Base-by-base conservation (phyloP, 805 yeast genomes). In the Candida piceae region DNA sequence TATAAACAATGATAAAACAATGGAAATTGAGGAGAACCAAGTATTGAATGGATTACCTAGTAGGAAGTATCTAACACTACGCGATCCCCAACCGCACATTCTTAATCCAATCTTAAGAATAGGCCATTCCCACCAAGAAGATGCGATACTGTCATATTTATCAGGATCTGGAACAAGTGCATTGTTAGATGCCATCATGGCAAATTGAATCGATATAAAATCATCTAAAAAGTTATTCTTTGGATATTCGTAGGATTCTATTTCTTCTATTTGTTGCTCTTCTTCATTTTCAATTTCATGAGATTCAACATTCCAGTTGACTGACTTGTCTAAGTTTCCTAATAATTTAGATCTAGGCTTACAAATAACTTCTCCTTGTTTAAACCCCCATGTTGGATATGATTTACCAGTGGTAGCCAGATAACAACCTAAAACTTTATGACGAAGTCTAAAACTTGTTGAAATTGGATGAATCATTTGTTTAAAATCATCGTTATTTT, bases 381-480 rank as follows among this genome's bases (percentile, higher is more conserved):
- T 77, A 74, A 90, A 93, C 16, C 98, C 99, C 99, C 99, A 93
- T 13, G 78, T 79, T 15, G 99, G 99, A 55, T 89, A 79, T 17
- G 76, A 58, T 47, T 68, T 64, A 31, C 96, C 97, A 9, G 93
- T 72, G 11, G 90, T 84, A 47, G 89, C 84, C 55, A 93, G 66
- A 60, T 88, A 89, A 60, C 97, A 94, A 29, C 84, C 83, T 52
- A 87, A 59, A 8, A 59, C 75, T 46, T 69, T 69, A 60, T 80
- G 81, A 52, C 69, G 76, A 48, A 93, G 66, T 62, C 96, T 75
- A 64, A 93, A 77, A 16, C 87, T 78, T 1, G 96, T 73, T 25
- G 96, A 77, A 45, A 89, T 72, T 13, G 97, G 93, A 62, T 85
- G 95, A 36, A 87, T 54, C 37, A 66, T 60, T 7, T 61, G 29